phyloP scores from a whole-genome alignment of 2,329 filamentous ascomycete genomes.

The Exserohilum rostratum region DNA sequence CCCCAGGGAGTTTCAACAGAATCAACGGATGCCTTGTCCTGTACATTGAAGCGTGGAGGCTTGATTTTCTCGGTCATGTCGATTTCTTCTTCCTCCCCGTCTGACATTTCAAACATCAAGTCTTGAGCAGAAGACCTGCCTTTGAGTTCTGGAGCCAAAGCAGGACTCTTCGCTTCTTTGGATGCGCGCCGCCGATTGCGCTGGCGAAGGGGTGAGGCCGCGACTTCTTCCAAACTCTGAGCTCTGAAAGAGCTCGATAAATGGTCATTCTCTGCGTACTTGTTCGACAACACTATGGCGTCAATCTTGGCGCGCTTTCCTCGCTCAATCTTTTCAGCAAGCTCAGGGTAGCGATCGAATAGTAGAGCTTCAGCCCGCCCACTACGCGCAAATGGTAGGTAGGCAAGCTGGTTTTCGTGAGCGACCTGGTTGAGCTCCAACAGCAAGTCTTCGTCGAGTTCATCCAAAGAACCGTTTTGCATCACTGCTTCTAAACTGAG shows the following conservation, averaged over 20 bases:
- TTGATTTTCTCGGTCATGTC: slow-evolving; percentile 23
- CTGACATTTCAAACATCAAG: slow-evolving; percentile 94
- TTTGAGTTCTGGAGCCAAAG: slow-evolving; percentile 69
- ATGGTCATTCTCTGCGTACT: slow-evolving; percentile 69
- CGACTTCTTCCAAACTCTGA: slow-evolving; percentile 69
- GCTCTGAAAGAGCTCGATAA: slow-evolving; percentile 67
- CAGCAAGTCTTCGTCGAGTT: slow-evolving; percentile 83
- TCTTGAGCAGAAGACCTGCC: slow-evolving; percentile 73
- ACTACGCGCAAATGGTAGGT: slow-evolving; percentile 77
- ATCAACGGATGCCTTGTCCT: slow-evolving; percentile 17
- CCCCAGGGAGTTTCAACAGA: slow-evolving; percentile 37
- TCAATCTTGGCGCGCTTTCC: slow-evolving; percentile 73
- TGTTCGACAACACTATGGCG: slow-evolving; percentile 72
- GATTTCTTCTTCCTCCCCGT: slow-evolving; percentile 61
- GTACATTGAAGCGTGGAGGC: slow-evolving; percentile 28
- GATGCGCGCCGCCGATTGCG: slow-evolving; percentile 52
- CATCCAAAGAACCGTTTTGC: slow-evolving; percentile 85
- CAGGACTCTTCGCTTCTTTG: slow-evolving; percentile 61
- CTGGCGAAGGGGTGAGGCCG: slow-evolving; percentile 54
- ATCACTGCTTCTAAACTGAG: slow-evolving; percentile 90
- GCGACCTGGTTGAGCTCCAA: slow-evolving; percentile 80
- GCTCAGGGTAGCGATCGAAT: slow-evolving; percentile 67
- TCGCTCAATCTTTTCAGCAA: slow-evolving; percentile 70
- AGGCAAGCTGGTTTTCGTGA: slow-evolving; percentile 79
- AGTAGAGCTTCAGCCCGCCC: slow-evolving; percentile 71